Conservation (phyloP, 257 asterid genomes). For the Capsicum rhomboideum region DNA sequence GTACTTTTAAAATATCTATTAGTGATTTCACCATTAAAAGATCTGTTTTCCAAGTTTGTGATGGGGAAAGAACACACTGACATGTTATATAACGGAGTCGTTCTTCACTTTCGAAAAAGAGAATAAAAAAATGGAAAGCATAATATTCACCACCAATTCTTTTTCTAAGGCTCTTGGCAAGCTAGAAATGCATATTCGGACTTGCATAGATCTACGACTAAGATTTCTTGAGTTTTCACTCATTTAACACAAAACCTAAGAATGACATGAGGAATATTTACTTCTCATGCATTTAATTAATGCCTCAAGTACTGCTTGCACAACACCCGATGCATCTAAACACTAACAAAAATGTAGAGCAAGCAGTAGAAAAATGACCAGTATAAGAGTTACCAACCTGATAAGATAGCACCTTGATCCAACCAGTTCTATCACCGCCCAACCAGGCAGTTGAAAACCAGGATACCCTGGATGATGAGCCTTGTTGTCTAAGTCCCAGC, state of each 20-base stretch:
- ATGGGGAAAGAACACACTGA: not conserved
- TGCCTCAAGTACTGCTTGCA: not conserved
- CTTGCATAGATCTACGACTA: not conserved
- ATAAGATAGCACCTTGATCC: conserved; percentile 83
- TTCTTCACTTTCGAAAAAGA: not conserved
- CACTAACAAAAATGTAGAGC: not conserved
- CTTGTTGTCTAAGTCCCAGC: conserved; percentile 65
- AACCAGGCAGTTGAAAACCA: conserved; percentile 96
- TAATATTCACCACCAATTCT: not conserved
- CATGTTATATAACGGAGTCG: not conserved
- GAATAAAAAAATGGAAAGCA: not conserved
- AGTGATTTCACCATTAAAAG: not conserved
- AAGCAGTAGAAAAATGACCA: not conserved
- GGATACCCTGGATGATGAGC: conserved; percentile 46
- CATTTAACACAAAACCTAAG: not conserved
- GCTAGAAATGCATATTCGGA: not conserved
- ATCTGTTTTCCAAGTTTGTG: not conserved
- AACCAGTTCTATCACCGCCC: conserved; percentile 75
- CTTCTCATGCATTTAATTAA: not conserved
- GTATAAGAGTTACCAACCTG: conserved; percentile 43
- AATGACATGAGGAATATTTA: not conserved
- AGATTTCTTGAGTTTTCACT: not conserved
- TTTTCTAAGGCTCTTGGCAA: not conserved
- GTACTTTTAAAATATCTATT: not conserved
- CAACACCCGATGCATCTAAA: not conserved